These are phyloP conservation scores for Fusarium pseudoanthophilum DNA, from an alignment of 2,329 filamentous ascomycete genomes.

Conservation along the genomic window DNA sequence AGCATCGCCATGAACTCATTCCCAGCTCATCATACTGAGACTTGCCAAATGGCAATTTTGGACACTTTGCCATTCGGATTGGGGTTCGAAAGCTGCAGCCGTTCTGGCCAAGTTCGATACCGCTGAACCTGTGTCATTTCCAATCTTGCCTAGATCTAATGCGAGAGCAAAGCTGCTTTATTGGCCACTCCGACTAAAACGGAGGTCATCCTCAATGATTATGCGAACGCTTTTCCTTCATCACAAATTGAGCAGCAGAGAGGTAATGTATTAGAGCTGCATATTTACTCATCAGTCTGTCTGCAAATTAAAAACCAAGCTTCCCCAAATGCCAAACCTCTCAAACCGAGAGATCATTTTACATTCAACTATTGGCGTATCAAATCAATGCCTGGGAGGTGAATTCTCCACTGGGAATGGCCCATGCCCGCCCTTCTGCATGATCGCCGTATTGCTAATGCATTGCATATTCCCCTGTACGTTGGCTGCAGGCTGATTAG, in stretches of 20 bases:
- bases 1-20: background rate
- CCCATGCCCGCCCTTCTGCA: background rate
- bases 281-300: background rate
- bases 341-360: background rate
- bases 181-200: accelerated
- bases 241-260: too few species aligned
- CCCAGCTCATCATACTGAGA: background rate
- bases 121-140: background rate
- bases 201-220: accelerated
- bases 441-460: background rate
- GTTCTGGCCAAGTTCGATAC: too few species aligned
- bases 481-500: background rate
- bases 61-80: accelerated
- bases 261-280: background rate
- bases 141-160: background rate
- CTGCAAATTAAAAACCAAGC: too few species aligned
- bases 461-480: background rate
- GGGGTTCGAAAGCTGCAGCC: accelerated
- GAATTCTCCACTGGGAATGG: background rate
- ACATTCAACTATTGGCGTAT: background rate
- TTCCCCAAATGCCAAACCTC: too few species aligned
- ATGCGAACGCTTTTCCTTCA: background rate
- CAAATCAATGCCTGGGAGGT: background rate
- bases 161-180: background rate
- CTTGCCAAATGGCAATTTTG: accelerated